Evolutionary conservation across 83 land plant genomes (phyloP).

Genomic region (Thuja plicata): DNA sequence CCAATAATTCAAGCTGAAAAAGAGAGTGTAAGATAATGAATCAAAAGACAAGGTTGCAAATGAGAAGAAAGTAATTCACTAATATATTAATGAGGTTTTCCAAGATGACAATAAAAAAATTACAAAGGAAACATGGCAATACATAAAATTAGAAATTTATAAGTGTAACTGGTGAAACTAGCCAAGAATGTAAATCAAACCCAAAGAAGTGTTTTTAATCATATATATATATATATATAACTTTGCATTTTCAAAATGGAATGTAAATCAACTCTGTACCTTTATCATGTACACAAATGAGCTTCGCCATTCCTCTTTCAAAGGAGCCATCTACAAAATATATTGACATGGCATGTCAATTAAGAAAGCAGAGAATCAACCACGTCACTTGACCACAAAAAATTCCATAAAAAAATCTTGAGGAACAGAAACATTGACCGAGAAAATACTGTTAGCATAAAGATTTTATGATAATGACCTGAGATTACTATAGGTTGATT

Average conservation of each 20-base stretch:
- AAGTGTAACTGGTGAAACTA: background rate
- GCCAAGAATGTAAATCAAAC: background rate
- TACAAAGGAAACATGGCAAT: background rate
- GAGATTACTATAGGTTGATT: background rate
- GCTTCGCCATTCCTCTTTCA: constrained; percentile 56
- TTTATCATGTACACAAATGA: constrained; percentile 64
- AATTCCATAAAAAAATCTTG: background rate
- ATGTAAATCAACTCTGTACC: constrained; percentile 34
- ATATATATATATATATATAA: background rate
- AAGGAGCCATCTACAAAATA: constrained; percentile 54
- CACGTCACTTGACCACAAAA: background rate
- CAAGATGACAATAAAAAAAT: background rate
- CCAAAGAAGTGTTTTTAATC: background rate
- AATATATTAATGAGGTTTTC: background rate
- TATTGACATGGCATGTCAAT: constrained; percentile 63
- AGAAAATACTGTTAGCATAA: background rate
- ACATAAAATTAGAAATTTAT: background rate
- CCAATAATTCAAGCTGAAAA: constrained; percentile 86
- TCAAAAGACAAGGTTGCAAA: background rate
- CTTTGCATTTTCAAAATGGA: background rate
- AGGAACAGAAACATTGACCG: background rate
- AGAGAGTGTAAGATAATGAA: background rate
- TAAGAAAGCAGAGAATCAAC: constrained; percentile 19
- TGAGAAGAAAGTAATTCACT: background rate
- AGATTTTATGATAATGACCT: background rate